A percentile compares a stretch with the other conserved stretches of the same genome.
Conservation (phyloP, 306 rosid genomes). For the Comarum palustre region DNA sequence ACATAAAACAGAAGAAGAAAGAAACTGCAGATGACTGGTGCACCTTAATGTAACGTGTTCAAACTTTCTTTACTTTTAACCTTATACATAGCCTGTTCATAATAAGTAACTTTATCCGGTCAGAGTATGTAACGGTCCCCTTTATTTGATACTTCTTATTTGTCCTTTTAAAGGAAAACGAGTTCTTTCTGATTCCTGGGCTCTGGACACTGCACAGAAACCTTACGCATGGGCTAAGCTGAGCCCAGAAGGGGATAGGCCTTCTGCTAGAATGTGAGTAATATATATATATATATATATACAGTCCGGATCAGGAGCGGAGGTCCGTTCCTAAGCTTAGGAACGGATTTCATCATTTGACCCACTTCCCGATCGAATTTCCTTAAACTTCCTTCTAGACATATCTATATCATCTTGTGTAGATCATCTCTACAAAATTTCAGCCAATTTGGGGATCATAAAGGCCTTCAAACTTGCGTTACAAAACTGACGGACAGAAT, state of each 20-base stretch:
- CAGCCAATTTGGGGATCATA: too few relatives aligned
- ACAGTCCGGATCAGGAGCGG: too few relatives aligned
- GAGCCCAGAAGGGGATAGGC: constrained; percentile 95
- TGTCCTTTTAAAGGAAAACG: constrained; percentile 64
- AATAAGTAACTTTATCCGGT: constrained; percentile 8
- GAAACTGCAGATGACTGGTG: neutral
- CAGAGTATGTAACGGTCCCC: constrained; percentile 15
- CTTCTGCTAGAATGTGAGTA: constrained; percentile 97
- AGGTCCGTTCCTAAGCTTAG: too few relatives aligned
- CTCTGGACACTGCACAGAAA: constrained; percentile 92
- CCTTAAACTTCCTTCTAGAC: too few relatives aligned
- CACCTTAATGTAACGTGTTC: neutral
- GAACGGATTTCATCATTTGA: too few relatives aligned
- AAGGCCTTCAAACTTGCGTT: too few relatives aligned
- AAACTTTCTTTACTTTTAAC: neutral
- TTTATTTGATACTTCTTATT: constrained; percentile 14
- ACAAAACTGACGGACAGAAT: too few relatives aligned
- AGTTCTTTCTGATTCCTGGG: constrained; percentile 93
- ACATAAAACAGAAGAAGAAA: neutral
- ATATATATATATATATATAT: constrained; percentile 26
- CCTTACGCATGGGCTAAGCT: constrained; percentile 92
- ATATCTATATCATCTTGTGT: too few relatives aligned
- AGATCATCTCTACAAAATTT: too few relatives aligned
- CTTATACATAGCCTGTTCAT: neutral
- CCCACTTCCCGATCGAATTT: too few relatives aligned